Base-by-base conservation (phyloP, 2,329 filamentous ascomycete species). In the Fusarium acutatum region DNA sequence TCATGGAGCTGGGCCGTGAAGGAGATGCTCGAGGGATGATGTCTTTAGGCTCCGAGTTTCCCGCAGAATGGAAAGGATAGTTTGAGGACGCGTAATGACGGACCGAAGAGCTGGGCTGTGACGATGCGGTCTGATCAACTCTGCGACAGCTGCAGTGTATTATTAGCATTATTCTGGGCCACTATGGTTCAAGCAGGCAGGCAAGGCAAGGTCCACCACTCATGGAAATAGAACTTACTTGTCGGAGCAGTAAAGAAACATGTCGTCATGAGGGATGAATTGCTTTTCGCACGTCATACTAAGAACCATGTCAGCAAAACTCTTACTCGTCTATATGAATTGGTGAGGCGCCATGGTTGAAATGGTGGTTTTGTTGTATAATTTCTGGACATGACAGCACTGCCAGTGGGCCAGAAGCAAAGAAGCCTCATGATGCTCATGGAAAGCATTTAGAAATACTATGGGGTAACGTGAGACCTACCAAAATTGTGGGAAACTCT, bases 251-350 rank as follows among this genome's bases (percentile, higher is more conserved):
- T 91, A 92, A 47, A 91, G 80, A 69, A 86, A 84, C 70, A 84
- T 87, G 75, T 88, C 88, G 77, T 89, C 87, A 44, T 86, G 83
- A 56, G 89, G 86, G 30, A 90, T 81, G 79, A 91, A 91, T 81
- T 91, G 89, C 82, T 91, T 91, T 80, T 91, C 90, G 80, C 90
- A 92, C 15, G 86, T 88, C 89, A 91, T 91, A 81, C 90, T 92
- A 76, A 35, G 67, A 63, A 60, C 17, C 34, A 67, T 52, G 71
- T 80, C 69, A 79, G 75, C 69, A 58, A 65, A 47, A 22, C 30
- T 34, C 38, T 60, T 28, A 20, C 56, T 26, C 40, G 13, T 41
- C 50, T 15, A n/a, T 41, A 41, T 17, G 28, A 28, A 56, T 56
- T 44, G 32, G 20, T 50, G 26, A 26, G 24, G 32, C 24, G 24